Conservation (phyloP, 2,329 filamentous ascomycete species). For the Phialophora verrucosa region DNA sequence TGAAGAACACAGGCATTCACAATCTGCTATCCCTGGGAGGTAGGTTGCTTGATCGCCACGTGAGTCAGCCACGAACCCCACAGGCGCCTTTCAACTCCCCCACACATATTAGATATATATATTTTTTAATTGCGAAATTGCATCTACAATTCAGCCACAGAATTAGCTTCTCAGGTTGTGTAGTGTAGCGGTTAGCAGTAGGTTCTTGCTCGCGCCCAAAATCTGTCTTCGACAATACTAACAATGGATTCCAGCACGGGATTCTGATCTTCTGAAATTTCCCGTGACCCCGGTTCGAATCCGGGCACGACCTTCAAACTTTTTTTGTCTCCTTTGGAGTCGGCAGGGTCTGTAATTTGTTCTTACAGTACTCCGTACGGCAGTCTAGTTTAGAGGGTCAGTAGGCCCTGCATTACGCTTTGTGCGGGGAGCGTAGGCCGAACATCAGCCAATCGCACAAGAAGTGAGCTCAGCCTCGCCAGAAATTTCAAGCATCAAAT, state of each 20-base stretch:
- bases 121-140: not conserved
- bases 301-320: conserved; percentile 14
- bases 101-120: not conserved
- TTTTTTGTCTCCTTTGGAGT: not conserved
- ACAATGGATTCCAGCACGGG: conserved; percentile 21
- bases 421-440: not conserved
- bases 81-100: not conserved
- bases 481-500: conserved; percentile 13
- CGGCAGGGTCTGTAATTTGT: not conserved
- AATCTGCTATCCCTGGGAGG: too few species aligned
- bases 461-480: not conserved
- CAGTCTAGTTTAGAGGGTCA: not conserved
- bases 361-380: not conserved
- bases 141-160: not conserved
- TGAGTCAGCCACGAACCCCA: not conserved
- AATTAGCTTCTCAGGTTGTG: conserved; percentile 26
- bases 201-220: too few species aligned
- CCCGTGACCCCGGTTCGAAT: conserved; percentile 40
- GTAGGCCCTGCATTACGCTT: not conserved
- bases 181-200: conserved; percentile 42
- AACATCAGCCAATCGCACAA: conserved; percentile 1
- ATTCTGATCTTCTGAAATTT: conserved; percentile 37
- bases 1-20: not conserved
- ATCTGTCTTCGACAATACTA: not conserved
- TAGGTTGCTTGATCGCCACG: not conserved